Percentiles rank a stretch among this genome's conserved stretches.
These are phyloP conservation scores for Amanita rimosa DNA, from an alignment of 768 basidiomycete genomes.

Conservation along the genomic window DNA sequence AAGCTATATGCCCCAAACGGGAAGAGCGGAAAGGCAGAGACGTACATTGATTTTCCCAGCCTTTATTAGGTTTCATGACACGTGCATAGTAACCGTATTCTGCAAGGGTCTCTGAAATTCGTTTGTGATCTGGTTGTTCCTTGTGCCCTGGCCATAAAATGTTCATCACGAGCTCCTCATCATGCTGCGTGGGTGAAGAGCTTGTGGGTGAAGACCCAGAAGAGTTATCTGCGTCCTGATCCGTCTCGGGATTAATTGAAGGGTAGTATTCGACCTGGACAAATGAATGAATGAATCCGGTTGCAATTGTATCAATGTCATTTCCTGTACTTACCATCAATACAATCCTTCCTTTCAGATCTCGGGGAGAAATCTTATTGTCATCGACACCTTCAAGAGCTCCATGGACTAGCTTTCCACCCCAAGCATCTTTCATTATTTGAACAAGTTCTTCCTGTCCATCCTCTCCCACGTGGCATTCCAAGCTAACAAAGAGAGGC, in stretches of 20 bases:
- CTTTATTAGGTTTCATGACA: constrained; percentile 47
- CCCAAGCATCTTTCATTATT: constrained; percentile 40
- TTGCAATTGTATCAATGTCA: background rate
- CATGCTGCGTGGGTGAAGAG: constrained; percentile 6
- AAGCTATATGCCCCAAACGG: background rate
- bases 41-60: constrained; percentile 33
- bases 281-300: background rate
- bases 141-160: constrained; percentile 10
- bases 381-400: constrained; percentile 25
- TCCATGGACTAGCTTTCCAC: constrained; percentile 34
- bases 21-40: background rate
- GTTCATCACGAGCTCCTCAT: constrained; percentile 8
- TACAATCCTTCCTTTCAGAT: constrained; percentile 41
- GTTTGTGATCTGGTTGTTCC: constrained; percentile 11
- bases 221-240: constrained; percentile 10
- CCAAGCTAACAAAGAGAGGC: constrained; percentile 50
- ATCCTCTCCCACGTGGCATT: constrained; percentile 45
- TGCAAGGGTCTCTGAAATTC: constrained; percentile 41
- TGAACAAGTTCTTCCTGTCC: constrained; percentile 43
- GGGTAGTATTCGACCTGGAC: constrained; percentile 46
- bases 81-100: constrained; percentile 48
- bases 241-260: constrained; percentile 13
- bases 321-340: constrained; percentile 36
- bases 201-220: constrained; percentile 15
- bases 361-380: constrained; percentile 27